phyloP scores from a whole-genome alignment of 176 grass and related monocot genomes.

The Alopecurus myosuroides region DNA sequence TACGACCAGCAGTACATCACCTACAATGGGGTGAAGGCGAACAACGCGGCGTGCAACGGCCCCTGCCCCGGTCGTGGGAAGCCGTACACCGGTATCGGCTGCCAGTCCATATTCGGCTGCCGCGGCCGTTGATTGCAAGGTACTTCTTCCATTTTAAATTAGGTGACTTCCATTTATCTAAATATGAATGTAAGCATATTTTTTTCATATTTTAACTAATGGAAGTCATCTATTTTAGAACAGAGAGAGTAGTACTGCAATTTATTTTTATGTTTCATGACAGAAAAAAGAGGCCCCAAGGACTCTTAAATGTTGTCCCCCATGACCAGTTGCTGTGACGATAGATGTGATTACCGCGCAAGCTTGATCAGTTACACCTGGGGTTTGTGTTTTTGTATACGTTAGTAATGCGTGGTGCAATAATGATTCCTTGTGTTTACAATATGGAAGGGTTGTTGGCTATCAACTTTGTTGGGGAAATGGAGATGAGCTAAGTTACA shows the following conservation, averaged over 20 bases:
- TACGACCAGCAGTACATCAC: not conserved
- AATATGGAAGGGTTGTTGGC: too few species aligned
- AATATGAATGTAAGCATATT: too few species aligned
- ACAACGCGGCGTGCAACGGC: conserved; percentile 18
- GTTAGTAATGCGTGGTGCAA: too few species aligned
- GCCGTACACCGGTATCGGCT: conserved; percentile 1
- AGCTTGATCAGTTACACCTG: not conserved
- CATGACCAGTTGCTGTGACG: too few species aligned
- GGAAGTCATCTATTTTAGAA: too few species aligned
- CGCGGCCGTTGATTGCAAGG: not conserved
- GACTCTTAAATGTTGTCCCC: too few species aligned
- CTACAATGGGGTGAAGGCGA: not conserved
- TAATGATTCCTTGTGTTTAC: not conserved
- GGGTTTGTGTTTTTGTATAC: not conserved
- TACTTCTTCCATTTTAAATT: too few species aligned
- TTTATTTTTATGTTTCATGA: not conserved
- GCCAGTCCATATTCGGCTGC: not conserved
- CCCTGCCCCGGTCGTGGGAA: conserved; percentile 1
- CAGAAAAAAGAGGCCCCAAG: not conserved
- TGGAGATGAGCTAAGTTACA: too few species aligned
- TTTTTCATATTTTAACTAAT: too few species aligned
- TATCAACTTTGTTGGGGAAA: too few species aligned
- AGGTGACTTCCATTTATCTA: too few species aligned
- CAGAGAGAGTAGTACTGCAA: too few species aligned
- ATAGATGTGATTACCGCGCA: not conserved